Percentiles rank a stretch among this genome's conserved stretches.
phyloP scores from a whole-genome alignment of 768 basidiomycete species.

The Botryobasidium botryosum region DNA sequence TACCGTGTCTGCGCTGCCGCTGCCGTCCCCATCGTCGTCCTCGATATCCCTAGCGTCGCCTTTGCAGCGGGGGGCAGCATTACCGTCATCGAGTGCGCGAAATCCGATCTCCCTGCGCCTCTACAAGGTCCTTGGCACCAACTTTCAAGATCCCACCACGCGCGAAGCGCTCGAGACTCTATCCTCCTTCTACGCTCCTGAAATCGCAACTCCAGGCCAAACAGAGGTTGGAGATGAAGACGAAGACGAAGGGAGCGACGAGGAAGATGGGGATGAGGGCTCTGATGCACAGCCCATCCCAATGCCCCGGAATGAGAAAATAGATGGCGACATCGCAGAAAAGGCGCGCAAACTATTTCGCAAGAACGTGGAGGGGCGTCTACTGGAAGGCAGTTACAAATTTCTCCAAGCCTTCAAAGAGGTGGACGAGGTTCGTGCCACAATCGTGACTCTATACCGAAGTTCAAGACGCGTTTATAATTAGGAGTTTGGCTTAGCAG shows the following conservation, averaged over 20 bases:
- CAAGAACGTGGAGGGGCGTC: constrained; percentile 67
- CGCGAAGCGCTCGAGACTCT: constrained; percentile 69
- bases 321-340: constrained; percentile 40
- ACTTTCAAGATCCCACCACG: constrained; percentile 60
- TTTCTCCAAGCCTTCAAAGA: constrained; percentile 76
- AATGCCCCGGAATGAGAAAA: constrained; percentile 9
- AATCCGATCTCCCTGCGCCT: constrained; percentile 65
- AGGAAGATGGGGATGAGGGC: constrained; percentile 11
- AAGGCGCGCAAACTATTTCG: constrained; percentile 64
- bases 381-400: constrained; percentile 63
- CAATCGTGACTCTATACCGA: not conserved
- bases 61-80: too few relatives aligned
- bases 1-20: too few relatives aligned
- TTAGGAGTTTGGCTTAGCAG: constrained; percentile 25
- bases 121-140: constrained; percentile 80
- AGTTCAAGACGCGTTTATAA: not conserved
- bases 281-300: constrained; percentile 9
- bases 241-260: constrained; percentile 21
- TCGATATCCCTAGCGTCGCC: too few relatives aligned
- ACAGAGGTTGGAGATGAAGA: constrained; percentile 17
- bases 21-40: too few relatives aligned
- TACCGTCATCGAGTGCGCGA: too few relatives aligned
- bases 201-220: constrained; percentile 17
- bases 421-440: constrained; percentile 65
- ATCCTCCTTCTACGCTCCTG: constrained; percentile 49